Evolutionary conservation across 441 rosid species (phyloP).

Genomic region (Gossypium gossypioides): DNA sequence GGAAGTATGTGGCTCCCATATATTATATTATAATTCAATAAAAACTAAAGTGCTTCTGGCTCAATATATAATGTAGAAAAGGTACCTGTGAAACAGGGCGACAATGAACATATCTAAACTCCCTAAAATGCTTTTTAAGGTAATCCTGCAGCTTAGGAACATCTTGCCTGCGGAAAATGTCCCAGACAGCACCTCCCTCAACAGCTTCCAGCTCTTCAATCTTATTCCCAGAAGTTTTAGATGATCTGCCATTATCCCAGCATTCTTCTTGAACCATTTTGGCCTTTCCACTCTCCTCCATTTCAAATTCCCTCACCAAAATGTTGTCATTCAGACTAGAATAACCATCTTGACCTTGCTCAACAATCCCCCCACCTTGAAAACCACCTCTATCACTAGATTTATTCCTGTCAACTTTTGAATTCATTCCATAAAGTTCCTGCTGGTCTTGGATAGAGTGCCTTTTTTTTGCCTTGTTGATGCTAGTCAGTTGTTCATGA

Average conservation of each 20-base stretch:
- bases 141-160: constrained; percentile 55
- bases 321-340: constrained; percentile 12
- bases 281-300: constrained; percentile 12
- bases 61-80: background rate
- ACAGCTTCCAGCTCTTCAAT: constrained; percentile 15
- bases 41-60: background rate
- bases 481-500: background rate
- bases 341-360: constrained; percentile 10
- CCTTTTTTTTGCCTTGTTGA: constrained; percentile 29
- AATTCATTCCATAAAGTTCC: constrained; percentile 33
- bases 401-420: constrained; percentile 13
- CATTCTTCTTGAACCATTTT: background rate
- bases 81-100: constrained; percentile 48
- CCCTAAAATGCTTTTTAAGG: constrained; percentile 51
- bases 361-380: constrained; percentile 4
- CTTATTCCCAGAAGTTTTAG: constrained; percentile 15
- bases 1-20: background rate
- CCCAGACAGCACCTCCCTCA: constrained; percentile 79
- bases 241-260: constrained; percentile 7
- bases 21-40: background rate
- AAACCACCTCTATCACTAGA: constrained; percentile 15
- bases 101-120: constrained; percentile 59
- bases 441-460: constrained; percentile 51
- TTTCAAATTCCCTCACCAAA: constrained; percentile 6
- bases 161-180: constrained; percentile 23